These are phyloP conservation scores for Iris pallida DNA, from an alignment of 116 monocot genomes.

Conservation along the genomic window DNA sequence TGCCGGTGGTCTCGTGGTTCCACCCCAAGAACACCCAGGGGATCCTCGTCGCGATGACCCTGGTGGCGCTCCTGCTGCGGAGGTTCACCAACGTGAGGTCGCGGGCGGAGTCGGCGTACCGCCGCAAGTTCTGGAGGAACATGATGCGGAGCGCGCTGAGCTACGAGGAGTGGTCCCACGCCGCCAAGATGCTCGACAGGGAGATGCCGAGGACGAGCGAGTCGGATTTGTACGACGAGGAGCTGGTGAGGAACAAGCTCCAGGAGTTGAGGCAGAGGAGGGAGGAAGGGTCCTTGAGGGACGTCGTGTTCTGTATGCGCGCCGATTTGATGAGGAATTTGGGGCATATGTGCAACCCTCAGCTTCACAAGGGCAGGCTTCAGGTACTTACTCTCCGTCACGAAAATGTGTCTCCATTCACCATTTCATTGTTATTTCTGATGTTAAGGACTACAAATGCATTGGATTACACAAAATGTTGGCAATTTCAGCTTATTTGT, in stretches of 20 bases:
- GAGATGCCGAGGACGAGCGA: conserved; percentile 56
- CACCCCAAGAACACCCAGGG: conserved; percentile 72
- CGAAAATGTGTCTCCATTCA: background rate
- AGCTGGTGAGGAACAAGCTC: conserved; percentile 75
- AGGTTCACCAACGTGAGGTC: conserved; percentile 44
- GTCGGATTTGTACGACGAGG: conserved; percentile 69
- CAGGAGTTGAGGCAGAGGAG: conserved; percentile 61
- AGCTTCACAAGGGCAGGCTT: conserved; percentile 76
- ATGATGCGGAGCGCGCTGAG: conserved; percentile 76
- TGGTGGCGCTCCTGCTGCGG: conserved; percentile 48
- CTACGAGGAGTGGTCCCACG: conserved; percentile 90
- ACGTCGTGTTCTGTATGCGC: conserved; percentile 83
- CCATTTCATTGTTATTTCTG: background rate
- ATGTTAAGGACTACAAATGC: too few species aligned
- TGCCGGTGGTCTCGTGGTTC: conserved; percentile 47
- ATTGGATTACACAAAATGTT: too few species aligned
- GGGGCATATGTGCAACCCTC: conserved; percentile 88
- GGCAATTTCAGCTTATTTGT: too few species aligned
- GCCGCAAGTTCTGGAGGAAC: conserved; percentile 83
- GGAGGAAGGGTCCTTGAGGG: conserved; percentile 68
- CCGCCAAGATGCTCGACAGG: conserved; percentile 84
- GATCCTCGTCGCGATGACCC: conserved; percentile 50
- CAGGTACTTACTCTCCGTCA: conserved; percentile 39
- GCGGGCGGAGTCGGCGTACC: conserved; percentile 60
- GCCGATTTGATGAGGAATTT: conserved; percentile 80